Evolutionary conservation across 2,329 filamentous ascomycete species (phyloP).

Genomic region (Magnaporthiopsis incrustans): DNA sequence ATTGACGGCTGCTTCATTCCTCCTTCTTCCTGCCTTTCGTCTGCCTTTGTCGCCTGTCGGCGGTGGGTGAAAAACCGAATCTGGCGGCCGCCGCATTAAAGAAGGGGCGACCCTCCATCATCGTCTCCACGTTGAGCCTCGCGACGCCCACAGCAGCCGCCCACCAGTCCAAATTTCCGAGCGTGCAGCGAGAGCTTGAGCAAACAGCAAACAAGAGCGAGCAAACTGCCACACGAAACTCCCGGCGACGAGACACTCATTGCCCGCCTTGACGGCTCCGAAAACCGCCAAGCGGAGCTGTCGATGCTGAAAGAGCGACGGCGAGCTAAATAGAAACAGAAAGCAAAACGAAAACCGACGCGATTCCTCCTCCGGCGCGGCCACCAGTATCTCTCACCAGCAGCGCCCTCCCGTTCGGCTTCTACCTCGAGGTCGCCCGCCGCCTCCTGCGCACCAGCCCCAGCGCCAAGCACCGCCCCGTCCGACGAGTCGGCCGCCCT

Average conservation of each 20-base stretch:
- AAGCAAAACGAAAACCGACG: background rate
- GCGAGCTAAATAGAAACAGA: background rate
- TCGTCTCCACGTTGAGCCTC: background rate
- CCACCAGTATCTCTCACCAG: background rate
- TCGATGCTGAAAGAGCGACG: background rate
- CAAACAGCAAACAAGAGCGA: background rate
- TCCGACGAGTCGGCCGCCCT: too few species aligned
- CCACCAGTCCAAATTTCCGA: background rate
- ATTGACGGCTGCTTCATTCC: background rate
- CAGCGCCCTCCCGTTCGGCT: background rate
- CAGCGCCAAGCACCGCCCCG: background rate
- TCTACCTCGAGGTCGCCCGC: background rate
- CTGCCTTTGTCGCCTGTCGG: background rate
- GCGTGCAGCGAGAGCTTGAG: background rate
- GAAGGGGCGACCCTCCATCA: background rate
- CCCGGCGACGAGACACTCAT: background rate
- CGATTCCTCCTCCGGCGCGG: background rate
- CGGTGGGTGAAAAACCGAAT: background rate
- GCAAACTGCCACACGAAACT: background rate
- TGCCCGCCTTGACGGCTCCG: background rate
- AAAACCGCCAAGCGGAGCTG: background rate
- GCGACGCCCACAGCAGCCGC: background rate
- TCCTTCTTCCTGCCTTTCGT: background rate
- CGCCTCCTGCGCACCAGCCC: background rate
- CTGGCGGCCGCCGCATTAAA: background rate